Base-by-base conservation (phyloP, 2,329 filamentous ascomycete species). In the Hirsutella minnesotensis region DNA sequence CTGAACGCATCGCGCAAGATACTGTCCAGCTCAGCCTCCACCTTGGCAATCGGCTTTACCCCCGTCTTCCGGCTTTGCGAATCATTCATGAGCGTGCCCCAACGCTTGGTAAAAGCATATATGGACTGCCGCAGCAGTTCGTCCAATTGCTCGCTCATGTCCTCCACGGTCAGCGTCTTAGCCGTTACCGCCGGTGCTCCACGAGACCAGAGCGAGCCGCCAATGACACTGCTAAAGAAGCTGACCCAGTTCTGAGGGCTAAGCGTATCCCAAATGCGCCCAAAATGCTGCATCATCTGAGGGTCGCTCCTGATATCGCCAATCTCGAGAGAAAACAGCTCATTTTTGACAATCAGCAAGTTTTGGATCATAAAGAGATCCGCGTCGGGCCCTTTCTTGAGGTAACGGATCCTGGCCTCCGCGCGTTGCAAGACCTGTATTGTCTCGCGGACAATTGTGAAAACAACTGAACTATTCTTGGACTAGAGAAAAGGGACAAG, bases 281-380 rank as follows among this genome's bases (percentile, higher is more conserved):
- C 64, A 53, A 82, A 81, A 53, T 82, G 77, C 51, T 80, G 75
- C 66, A 77, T 71, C 5, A 61, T 59, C 21, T 51, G 46, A 12
- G 56, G 46, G 37, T 73, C 68, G 43, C 72, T 73, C 46, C 76
- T 67, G 15, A 79, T 72, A 50, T 81, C 77, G 41, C 77, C 89
- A 51, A 98, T 95, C 64, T 98, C 92, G 47, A 98, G 88, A 9
- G 89, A 89, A 21, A 98, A 81, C 41, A 98, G 84, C 59, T 95
- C 86, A 58, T 95, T 94, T 63, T 96, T 96, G 41, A 98, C 76
- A 40, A 95, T 82, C 40, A 98, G 81, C 2, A 98, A 74, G 58
- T 98, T 95, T 53, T 90, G 92, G 53, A 98, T 82, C 56, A 95
- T 81, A 63, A 98, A 98, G 4, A 98, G 73, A 51, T 95, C 85